phyloP scores from a whole-genome alignment of 164 flowering plant genomes.

The Akebia trifoliata region DNA sequence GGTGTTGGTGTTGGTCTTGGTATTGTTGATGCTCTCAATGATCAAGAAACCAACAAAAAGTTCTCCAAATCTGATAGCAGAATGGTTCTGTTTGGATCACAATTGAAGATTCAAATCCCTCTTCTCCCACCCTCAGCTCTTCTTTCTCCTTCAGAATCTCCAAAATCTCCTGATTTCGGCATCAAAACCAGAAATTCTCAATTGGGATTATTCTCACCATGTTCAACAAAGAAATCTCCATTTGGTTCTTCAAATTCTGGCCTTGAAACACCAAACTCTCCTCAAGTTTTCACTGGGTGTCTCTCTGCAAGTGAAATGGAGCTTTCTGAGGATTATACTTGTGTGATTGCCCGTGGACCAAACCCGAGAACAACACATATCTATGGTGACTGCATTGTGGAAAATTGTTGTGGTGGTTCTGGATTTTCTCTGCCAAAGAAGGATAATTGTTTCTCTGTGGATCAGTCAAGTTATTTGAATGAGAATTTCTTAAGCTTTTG shows the following conservation, averaged over 20 bases:
- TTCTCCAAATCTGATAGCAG: slow-evolving; percentile 35
- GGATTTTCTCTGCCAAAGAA: slow-evolving; percentile 25
- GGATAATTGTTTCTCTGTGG: slow-evolving; percentile 13
- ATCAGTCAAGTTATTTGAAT: slow-evolving; percentile 28
- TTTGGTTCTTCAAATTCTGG: slow-evolving; percentile 35
- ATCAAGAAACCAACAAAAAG: slow-evolving; percentile 27
- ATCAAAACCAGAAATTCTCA: slow-evolving; percentile 44
- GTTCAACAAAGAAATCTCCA: slow-evolving; percentile 25
- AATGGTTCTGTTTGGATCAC: slow-evolving; percentile 67
- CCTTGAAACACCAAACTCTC: slow-evolving; percentile 25
- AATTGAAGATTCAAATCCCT: slow-evolving; percentile 69
- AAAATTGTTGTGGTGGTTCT: slow-evolving; percentile 34
- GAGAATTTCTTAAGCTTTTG: slow-evolving; percentile 71
- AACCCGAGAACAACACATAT: slow-evolving; percentile 76
- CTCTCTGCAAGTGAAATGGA: slow-evolving; percentile 63
- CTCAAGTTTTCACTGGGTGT: slow-evolving; percentile 33
- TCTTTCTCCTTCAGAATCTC: slow-evolving; percentile 36
- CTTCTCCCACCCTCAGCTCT: slow-evolving; percentile 34
- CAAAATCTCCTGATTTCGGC: slow-evolving; percentile 43
- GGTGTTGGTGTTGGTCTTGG: slow-evolving; percentile 50
- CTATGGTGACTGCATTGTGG: slow-evolving; percentile 65
- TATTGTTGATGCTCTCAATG: slow-evolving; percentile 53
- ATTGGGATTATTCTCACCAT: slow-evolving; percentile 27
- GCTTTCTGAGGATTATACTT: slow-evolving; percentile 78
- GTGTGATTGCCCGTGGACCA: slow-evolving; percentile 68